phyloP scores from a whole-genome alignment of 2,329 filamentous ascomycete species.

The Alternaria novae-zelandiae region DNA sequence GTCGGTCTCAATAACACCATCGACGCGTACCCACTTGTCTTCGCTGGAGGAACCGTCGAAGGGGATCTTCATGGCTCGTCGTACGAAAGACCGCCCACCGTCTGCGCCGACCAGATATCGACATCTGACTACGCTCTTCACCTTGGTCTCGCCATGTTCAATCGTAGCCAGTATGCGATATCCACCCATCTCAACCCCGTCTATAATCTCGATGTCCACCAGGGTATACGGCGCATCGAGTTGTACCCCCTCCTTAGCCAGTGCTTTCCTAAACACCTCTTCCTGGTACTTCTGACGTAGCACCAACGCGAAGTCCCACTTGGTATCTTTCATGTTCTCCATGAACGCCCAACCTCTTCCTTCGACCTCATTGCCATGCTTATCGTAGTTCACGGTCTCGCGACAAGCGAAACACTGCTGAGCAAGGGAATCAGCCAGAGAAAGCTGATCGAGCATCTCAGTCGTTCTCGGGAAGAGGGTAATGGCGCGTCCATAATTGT shows the following conservation, averaged over 20 bases:
- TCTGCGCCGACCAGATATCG: conserved; percentile 61
- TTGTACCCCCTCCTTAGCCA: conserved; percentile 46
- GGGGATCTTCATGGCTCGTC: conserved; percentile 54
- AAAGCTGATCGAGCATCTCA: conserved; percentile 62
- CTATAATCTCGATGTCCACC: conserved; percentile 47
- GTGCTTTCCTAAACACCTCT: conserved; percentile 57
- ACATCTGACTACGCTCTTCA: conserved; percentile 44
- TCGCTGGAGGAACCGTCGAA: conserved; percentile 59
- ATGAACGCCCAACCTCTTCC: conserved; percentile 61
- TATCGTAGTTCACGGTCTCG: conserved; percentile 58
- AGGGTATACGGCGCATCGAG: conserved; percentile 49
- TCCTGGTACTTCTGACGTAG: conserved; percentile 64
- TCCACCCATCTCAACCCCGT: conserved; percentile 30
- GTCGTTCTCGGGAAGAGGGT: conserved; percentile 60
- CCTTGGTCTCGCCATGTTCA: conserved; percentile 33
- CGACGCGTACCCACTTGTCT: conserved; percentile 62
- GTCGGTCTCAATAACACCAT: conserved; percentile 58
- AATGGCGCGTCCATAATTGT: conserved; percentile 61
- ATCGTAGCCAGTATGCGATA: conserved; percentile 41
- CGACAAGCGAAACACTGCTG: conserved; percentile 62
- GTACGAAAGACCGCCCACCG: conserved; percentile 58
- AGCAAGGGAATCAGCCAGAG: conserved; percentile 57
- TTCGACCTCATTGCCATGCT: conserved; percentile 52
- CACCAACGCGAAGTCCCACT: conserved; percentile 61
- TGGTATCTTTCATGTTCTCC: conserved; percentile 60